Evolutionary conservation across 495 filamentous ascomycete species (phyloP).

Genomic region (Parachaetomium inaequale): DNA sequence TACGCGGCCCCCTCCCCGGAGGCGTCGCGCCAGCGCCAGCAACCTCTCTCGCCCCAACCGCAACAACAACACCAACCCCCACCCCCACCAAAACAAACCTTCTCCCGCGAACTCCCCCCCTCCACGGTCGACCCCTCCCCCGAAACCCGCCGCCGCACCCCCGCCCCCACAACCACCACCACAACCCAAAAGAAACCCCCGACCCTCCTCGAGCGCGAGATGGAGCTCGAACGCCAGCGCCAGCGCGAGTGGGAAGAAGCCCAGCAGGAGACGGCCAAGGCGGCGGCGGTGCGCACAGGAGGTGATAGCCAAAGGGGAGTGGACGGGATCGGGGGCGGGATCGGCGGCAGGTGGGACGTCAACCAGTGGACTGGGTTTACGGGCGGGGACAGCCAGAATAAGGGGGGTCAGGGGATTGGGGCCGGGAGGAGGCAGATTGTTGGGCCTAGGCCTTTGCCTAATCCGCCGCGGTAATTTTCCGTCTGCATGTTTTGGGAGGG

Average conservation of each 20-base stretch:
- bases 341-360: slow-evolving; percentile 74
- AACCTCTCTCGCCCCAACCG: slow-evolving; percentile 25
- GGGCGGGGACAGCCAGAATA: slow-evolving; percentile 81
- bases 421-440: slow-evolving; percentile 79
- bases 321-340: slow-evolving; percentile 52
- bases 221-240: slow-evolving; percentile 90
- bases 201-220: slow-evolving; percentile 86
- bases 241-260: slow-evolving; percentile 93
- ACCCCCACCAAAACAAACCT: slow-evolving; percentile 42
- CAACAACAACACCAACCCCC: slow-evolving; percentile 31
- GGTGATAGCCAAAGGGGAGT: slow-evolving; percentile 40
- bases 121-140: slow-evolving; percentile 57
- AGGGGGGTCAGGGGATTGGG: slow-evolving; percentile 64
- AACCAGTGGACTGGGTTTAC: slow-evolving; percentile 80
- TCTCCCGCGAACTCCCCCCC: slow-evolving; percentile 43
- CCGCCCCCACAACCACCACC: slow-evolving; percentile 62
- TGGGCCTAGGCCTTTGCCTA: slow-evolving; percentile 62
- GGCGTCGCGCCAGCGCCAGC: slow-evolving; percentile 15
- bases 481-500: neutral
- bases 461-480: slow-evolving; percentile 22
- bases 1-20: slow-evolving; percentile 31
- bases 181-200: slow-evolving; percentile 47
- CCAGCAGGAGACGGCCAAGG: slow-evolving; percentile 68
- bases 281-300: neutral
- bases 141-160: slow-evolving; percentile 61